Percentiles rank a stretch among this genome's conserved stretches.
phyloP scores from a whole-genome alignment of 306 rosid species.

The Vicia villosa region DNA sequence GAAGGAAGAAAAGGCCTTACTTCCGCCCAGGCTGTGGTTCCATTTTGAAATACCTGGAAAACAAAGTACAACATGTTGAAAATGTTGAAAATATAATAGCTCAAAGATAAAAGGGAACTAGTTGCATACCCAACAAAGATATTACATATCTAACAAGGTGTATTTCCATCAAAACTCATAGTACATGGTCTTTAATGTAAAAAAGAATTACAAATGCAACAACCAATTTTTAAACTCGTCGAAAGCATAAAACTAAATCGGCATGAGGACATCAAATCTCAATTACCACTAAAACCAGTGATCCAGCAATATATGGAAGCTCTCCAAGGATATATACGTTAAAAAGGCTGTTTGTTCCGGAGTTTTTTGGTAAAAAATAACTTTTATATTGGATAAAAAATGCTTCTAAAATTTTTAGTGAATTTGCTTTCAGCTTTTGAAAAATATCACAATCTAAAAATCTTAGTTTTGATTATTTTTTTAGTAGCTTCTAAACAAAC shows the following conservation, averaged over 20 bases:
- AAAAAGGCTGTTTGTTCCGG: neutral
- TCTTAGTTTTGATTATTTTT: neutral
- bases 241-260: constrained; percentile 2
- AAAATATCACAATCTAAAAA: neutral
- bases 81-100: constrained; percentile 35
- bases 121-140: constrained; percentile 13
- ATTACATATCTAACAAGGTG: constrained; percentile 2
- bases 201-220: neutral
- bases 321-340: neutral
- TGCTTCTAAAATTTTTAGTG: neutral
- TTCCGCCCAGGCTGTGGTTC: constrained; percentile 93
- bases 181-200: constrained; percentile 1
- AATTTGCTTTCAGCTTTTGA: neutral
- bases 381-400: neutral
- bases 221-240: constrained; percentile 25
- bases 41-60: constrained; percentile 78
- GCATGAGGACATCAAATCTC: neutral
- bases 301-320: constrained; percentile 11
- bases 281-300: constrained; percentile 14
- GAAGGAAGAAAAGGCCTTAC: constrained; percentile 54
- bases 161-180: constrained; percentile 26
- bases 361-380: neutral
- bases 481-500: constrained; percentile 19
- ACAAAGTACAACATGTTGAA: constrained; percentile 35
- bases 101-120: constrained; percentile 16